phyloP scores from a whole-genome alignment of 257 asterid genomes.

The Echium plantagineum region DNA sequence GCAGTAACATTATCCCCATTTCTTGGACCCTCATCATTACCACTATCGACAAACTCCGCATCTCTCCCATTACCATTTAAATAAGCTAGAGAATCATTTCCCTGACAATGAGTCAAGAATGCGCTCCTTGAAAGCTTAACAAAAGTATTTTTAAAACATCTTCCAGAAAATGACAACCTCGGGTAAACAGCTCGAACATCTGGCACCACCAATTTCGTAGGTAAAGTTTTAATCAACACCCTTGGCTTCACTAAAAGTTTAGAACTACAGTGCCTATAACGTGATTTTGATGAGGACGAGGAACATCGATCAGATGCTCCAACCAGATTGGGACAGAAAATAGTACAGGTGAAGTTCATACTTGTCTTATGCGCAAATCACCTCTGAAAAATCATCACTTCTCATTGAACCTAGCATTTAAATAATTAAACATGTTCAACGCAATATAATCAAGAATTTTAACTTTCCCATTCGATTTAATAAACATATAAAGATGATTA shows the following conservation, averaged over 20 bases:
- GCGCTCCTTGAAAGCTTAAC: conserved; percentile 11
- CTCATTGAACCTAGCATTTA: not conserved
- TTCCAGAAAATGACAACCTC: conserved; percentile 2
- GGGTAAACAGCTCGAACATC: not conserved
- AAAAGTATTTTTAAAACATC: conserved; percentile 3
- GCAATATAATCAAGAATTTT: too few relatives aligned
- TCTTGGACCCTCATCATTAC: conserved; percentile 17
- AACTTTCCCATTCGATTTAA: too few relatives aligned
- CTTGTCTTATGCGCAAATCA: not conserved
- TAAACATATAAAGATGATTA: too few relatives aligned
- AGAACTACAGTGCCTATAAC: conserved; percentile 4
- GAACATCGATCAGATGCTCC: conserved; percentile 1
- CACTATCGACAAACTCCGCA: conserved; percentile 32
- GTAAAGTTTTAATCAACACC: conserved; percentile 2
- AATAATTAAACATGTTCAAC: too few relatives aligned
- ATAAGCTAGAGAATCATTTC: conserved; percentile 76
- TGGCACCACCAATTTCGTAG: conserved; percentile 1
- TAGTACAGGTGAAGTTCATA: conserved; percentile 16
- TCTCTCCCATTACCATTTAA: conserved; percentile 51
- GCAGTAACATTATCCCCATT: conserved; percentile 13
- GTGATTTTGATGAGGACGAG: conserved; percentile 2
- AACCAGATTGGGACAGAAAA: conserved; percentile 11
- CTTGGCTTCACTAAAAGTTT: conserved; percentile 8
- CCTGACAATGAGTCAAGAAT: conserved; percentile 49
- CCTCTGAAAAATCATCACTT: not conserved